A percentile compares a stretch with the other conserved stretches of the same genome.
phyloP scores from a whole-genome alignment of 2,329 filamentous ascomycete genomes.

The Madurella fahalii region DNA sequence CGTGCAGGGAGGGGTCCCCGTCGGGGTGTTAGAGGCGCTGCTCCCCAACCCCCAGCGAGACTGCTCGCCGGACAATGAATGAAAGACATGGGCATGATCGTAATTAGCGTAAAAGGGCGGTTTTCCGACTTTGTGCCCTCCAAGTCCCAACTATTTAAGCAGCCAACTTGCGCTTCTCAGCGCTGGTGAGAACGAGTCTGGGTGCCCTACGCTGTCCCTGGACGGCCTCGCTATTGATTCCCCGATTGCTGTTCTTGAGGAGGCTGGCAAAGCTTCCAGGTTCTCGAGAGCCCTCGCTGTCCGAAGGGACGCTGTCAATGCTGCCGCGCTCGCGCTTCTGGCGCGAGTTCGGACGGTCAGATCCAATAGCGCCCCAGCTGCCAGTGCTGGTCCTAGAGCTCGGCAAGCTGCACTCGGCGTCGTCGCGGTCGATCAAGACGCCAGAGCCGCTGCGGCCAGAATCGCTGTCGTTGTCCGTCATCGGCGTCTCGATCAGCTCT shows the following conservation, averaged over 20 bases:
- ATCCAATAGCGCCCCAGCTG: conserved; percentile 75
- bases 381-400: conserved; percentile 75
- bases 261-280: conserved; percentile 62
- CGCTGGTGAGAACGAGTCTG: conserved; percentile 81
- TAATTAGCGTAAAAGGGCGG: conserved; percentile 27
- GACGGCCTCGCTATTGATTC: conserved; percentile 51
- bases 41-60: conserved; percentile 12
- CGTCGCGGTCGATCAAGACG: conserved; percentile 66
- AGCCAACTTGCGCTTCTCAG: conserved; percentile 80
- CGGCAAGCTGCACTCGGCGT: conserved; percentile 62
- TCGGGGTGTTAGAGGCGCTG: conserved; percentile 17
- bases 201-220: conserved; percentile 74
- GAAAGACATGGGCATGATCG: conserved; percentile 28
- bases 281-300: conserved; percentile 45
- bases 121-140: conserved; percentile 7
- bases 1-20: neutral
- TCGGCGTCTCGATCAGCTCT: conserved; percentile 58
- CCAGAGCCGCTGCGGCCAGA: conserved; percentile 70
- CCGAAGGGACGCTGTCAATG: conserved; percentile 58
- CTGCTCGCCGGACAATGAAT: conserved; percentile 14
- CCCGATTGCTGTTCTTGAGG: conserved; percentile 57
- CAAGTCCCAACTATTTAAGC: conserved; percentile 20
- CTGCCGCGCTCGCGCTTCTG: conserved; percentile 59
- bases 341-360: conserved; percentile 70
- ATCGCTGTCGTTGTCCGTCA: conserved; percentile 71